Evolutionary conservation across 208 protist species (phyloP), one percentile per base, ranked within the genome.

Genomic region (Leishmania amazonensis): DNA sequence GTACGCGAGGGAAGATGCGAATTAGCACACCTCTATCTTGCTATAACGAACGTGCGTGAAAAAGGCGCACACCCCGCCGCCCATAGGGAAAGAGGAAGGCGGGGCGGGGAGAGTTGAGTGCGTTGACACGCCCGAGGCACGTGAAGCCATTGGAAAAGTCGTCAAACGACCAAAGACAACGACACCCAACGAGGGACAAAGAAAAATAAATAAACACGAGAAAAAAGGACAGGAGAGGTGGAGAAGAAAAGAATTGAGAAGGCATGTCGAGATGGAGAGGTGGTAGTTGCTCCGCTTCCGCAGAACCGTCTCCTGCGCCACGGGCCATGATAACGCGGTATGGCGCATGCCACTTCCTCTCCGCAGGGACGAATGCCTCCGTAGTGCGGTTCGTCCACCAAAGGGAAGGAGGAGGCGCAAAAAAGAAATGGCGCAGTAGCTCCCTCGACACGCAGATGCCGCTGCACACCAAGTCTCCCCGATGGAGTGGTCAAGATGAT

Each of bases 401-500:
- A 45, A 28, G 65, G 65, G 28, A 74, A 74, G 68, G 42, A 51
- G n/a, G 45, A 31, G 62, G 62, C 24, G 68, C 9, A 31, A 17
- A 51, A 47, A 51, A 3, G 4, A 51, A 51, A 31, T 68, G 31
- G 31, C 15, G 3, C 28, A 5, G 31, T 4, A 19, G 15, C 31
- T 17, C 62, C 15, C 62, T 68, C 6, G 58, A 11, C 15, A 31
- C 11, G 58, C 58, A 28, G 58, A 28, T 64, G 58, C 28, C 40
- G 67, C 35, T 28, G 7, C 24, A 28, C 53, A 31, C 65, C 38
- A 73, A 70, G 45, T 75, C 76, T 47, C 24, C 19, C 54, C 9
- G 64, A 78, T 72, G 40, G 62, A 60, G n/a, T 28, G 31, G n/a
- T 79, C 45, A 11, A 74, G 21, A 74, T n/a, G 19, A 31, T 74